Evolutionary conservation across 768 basidiomycete genomes (phyloP).

Genomic region (Pleurotus ostreatus): DNA sequence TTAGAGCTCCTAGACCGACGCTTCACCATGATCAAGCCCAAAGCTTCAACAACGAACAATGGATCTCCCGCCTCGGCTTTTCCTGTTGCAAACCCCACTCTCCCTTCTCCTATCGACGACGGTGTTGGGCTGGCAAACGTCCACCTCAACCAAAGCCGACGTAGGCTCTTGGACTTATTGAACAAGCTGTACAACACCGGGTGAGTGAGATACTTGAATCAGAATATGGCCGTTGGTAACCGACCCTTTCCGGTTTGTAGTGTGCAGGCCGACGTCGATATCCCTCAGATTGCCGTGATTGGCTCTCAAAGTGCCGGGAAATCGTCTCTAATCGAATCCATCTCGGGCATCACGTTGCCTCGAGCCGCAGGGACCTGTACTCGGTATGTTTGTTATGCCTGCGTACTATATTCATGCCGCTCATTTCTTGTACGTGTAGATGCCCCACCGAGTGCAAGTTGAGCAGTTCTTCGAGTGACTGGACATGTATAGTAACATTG

Average conservation of each 20-base stretch:
- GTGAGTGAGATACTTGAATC: constrained; percentile 24
- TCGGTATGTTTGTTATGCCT: constrained; percentile 32
- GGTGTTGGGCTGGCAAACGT: constrained; percentile 52
- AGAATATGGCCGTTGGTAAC: constrained; percentile 2
- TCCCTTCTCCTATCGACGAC: constrained; percentile 6
- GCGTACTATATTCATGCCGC: not conserved
- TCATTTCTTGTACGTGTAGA: constrained; percentile 21
- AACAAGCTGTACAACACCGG: constrained; percentile 62
- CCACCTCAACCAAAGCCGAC: constrained; percentile 33
- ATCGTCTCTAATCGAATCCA: constrained; percentile 73
- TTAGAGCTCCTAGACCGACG: no score
- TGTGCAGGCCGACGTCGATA: constrained; percentile 64
- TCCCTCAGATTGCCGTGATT: constrained; percentile 71
- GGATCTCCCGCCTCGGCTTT: no score
- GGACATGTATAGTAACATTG: constrained; percentile 51
- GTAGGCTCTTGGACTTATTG: constrained; percentile 53
- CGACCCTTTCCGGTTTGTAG: constrained; percentile 29
- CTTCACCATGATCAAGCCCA: not conserved
- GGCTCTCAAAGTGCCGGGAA: constrained; percentile 75
- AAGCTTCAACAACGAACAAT: not conserved
- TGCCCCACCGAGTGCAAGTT: constrained; percentile 59
- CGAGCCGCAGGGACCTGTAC: constrained; percentile 76
- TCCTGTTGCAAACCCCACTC: not conserved
- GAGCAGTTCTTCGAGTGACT: constrained; percentile 30
- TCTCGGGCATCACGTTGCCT: constrained; percentile 68